A percentile compares a stretch with the other conserved stretches of the same genome.
Conservation (phyloP, 2,329 filamentous ascomycete species). For the Epichloe amarillans region DNA sequence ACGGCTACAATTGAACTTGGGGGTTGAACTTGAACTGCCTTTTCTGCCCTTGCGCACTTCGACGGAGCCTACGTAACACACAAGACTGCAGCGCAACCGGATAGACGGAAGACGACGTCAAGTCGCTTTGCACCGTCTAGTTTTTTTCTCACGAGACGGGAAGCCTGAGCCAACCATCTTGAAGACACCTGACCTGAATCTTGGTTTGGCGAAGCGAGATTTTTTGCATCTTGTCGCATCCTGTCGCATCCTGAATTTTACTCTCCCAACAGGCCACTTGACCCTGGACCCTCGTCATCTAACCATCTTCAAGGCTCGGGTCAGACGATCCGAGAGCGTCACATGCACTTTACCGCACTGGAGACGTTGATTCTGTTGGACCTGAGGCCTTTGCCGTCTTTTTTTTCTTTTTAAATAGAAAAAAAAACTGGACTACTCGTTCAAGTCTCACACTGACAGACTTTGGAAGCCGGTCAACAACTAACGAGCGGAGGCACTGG, state of each 20-base stretch:
- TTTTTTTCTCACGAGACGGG: slow-evolving; percentile 3
- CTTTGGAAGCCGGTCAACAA: neutral
- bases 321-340: neutral
- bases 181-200: neutral
- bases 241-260: slow-evolving; percentile 3
- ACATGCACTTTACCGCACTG: neutral
- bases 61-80: slow-evolving; percentile 8
- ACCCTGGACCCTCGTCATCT: neutral
- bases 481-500: neutral
- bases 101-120: slow-evolving; percentile 10
- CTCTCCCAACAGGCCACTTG: neutral
- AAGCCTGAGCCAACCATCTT: slow-evolving; percentile 4
- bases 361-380: neutral
- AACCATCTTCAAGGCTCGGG: neutral
- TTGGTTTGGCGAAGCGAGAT: slow-evolving; percentile 8
- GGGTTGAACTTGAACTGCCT: neutral
- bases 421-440: neutral
- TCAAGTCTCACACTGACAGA: neutral
- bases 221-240: slow-evolving; percentile 8
- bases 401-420: neutral
- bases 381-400: neutral
- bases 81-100: slow-evolving; percentile 12
- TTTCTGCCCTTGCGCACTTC: slow-evolving; percentile 1
- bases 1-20: neutral
- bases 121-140: slow-evolving; percentile 7